These are phyloP conservation scores for Amoeboaphelidium protococcarum DNA, from an alignment of 371 early-diverging fungal species.

Conservation along the genomic window DNA sequence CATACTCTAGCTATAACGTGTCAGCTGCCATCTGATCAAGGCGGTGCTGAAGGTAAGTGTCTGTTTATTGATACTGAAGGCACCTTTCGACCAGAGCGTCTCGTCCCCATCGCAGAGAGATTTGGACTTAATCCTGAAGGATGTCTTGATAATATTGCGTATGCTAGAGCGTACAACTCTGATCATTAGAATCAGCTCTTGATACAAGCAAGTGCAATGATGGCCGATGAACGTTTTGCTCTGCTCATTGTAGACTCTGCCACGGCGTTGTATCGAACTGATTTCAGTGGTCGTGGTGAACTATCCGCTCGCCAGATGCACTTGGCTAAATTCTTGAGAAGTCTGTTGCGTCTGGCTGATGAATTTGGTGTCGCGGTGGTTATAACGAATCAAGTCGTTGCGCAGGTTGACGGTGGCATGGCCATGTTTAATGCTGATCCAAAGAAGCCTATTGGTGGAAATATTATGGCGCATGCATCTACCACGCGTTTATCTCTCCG, in stretches of 20 bases:
- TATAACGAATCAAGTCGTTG: slow-evolving; percentile 96
- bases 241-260: slow-evolving; percentile 90
- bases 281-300: slow-evolving; percentile 93
- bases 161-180: slow-evolving; percentile 90
- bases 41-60: slow-evolving; percentile 92
- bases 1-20: no score
- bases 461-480: slow-evolving; percentile 95
- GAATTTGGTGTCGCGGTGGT: slow-evolving; percentile 96
- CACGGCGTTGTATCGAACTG: slow-evolving; percentile 91
- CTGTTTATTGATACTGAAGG: slow-evolving; percentile 98
- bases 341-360: slow-evolving; percentile 74
- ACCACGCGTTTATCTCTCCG: slow-evolving; percentile 37
- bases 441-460: slow-evolving; percentile 96
- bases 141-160: slow-evolving; percentile 84
- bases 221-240: slow-evolving; percentile 74
- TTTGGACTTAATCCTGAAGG: slow-evolving; percentile 65
- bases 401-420: slow-evolving; percentile 87
- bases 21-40: slow-evolving; percentile 49
- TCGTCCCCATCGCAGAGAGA: slow-evolving; percentile 68
- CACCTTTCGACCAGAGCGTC: slow-evolving; percentile 86
- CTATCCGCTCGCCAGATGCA: slow-evolving; percentile 93
- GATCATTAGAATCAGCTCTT: slow-evolving; percentile 88
- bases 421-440: slow-evolving; percentile 80
- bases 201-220: slow-evolving; percentile 82
- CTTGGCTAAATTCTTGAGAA: slow-evolving; percentile 73